These are phyloP conservation scores for Saraca asoca DNA, from an alignment of 331 rosid genomes.

Conservation along the genomic window DNA sequence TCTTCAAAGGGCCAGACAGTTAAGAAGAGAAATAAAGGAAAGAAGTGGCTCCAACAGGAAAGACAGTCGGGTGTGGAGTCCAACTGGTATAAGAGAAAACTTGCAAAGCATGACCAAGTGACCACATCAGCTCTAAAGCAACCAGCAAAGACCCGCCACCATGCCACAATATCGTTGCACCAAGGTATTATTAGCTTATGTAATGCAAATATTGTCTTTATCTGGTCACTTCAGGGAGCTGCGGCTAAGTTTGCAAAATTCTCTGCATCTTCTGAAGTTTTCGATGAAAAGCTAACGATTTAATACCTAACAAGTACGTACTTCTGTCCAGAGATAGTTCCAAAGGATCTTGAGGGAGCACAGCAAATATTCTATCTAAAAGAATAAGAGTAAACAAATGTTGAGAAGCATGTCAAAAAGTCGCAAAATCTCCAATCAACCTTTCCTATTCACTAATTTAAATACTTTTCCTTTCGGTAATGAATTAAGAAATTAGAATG, in stretches of 20 bases:
- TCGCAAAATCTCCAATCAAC: constrained; percentile 37
- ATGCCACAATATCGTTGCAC: constrained; percentile 35
- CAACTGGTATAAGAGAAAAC: not conserved
- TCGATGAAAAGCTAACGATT: constrained; percentile 46
- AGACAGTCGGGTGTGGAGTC: too few species aligned
- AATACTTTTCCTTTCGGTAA: not conserved
- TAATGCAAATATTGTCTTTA: constrained; percentile 45
- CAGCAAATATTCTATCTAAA: constrained; percentile 48
- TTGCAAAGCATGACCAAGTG: constrained; percentile 28
- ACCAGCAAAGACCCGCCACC: constrained; percentile 56
- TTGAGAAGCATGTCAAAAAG: constrained; percentile 31
- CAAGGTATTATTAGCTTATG: constrained; percentile 25
- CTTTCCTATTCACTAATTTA: constrained; percentile 27
- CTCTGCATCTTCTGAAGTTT: constrained; percentile 41
- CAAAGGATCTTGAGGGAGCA: constrained; percentile 52
- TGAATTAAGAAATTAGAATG: constrained; percentile 34
- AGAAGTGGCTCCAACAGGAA: not conserved
- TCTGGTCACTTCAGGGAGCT: constrained; percentile 61
- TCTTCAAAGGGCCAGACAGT: constrained; percentile 43
- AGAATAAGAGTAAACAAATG: constrained; percentile 30
- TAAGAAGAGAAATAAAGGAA: constrained; percentile 45
- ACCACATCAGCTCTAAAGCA: constrained; percentile 59
- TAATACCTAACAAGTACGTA: constrained; percentile 52
- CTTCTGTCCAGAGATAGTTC: constrained; percentile 50
- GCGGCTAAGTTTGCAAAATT: constrained; percentile 46